Evolutionary conservation across 805 yeast genomes (phyloP).

Genomic region (Wickerhamiella nectarea): DNA sequence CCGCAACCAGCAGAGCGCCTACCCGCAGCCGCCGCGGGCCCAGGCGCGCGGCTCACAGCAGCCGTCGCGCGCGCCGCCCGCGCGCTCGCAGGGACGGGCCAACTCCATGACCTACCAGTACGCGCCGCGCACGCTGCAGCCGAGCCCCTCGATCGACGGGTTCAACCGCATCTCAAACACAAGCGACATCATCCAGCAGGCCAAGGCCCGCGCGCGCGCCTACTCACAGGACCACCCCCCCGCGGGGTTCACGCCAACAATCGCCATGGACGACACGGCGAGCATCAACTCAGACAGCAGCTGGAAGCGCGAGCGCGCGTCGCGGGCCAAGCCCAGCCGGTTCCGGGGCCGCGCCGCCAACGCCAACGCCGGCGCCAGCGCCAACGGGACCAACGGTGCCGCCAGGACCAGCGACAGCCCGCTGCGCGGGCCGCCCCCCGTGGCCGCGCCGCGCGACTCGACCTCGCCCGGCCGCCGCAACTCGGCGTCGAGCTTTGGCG

Average conservation of each 20-base stretch:
- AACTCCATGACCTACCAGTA: neutral
- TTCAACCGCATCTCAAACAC: conserved; percentile 3
- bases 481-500: neutral
- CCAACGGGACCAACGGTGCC: no score
- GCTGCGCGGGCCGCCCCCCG: no score
- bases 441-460: neutral
- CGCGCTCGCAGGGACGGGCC: neutral
- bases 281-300: conserved; percentile 15
- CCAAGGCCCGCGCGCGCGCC: conserved; percentile 3
- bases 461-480: neutral
- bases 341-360: neutral
- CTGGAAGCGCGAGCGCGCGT: conserved; percentile 14
- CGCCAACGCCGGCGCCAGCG: neutral
- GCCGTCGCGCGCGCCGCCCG: neutral
- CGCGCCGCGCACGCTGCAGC: conserved; percentile 5
- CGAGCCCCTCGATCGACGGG: conserved; percentile 8
- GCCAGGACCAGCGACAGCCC: no score
- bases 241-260: neutral
- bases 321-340: neutral
- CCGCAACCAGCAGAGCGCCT: no score
- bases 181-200: conserved; percentile 3
- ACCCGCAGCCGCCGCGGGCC: neutral
- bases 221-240: neutral
- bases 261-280: conserved; percentile 15
- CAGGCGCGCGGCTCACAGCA: neutral